Conservation (phyloP, 2,329 filamentous ascomycete species). For the Fusarium transvaalense region DNA sequence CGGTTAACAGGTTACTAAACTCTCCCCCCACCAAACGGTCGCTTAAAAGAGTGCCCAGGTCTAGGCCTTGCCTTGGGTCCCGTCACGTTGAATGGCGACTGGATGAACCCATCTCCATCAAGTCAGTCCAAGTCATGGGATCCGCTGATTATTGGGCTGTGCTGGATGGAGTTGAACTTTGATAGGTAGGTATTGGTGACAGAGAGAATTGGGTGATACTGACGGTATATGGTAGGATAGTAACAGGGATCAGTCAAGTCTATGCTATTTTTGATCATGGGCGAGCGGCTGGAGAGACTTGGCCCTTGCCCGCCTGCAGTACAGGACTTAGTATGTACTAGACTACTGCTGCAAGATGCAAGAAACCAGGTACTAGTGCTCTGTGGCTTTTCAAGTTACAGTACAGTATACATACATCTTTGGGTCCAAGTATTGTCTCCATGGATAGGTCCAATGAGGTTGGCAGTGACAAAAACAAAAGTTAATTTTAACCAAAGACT, state of each 20-base stretch:
- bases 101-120: background rate
- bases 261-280: slow-evolving; percentile 38
- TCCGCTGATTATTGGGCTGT: slow-evolving; percentile 20
- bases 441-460: no score
- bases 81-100: background rate
- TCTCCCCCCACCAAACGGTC: background rate
- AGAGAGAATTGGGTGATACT: slow-evolving; percentile 25
- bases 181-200: slow-evolving; percentile 11
- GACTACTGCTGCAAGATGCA: slow-evolving; percentile 4
- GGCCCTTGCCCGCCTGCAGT: background rate
- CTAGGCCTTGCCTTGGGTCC: background rate
- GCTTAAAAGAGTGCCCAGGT: background rate
- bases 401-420: no score
- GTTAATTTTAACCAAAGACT: background rate
- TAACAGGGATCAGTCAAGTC: slow-evolving; percentile 11
- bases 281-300: slow-evolving; percentile 3
- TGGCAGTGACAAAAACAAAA: background rate
- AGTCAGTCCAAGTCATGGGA: slow-evolving; percentile 6
- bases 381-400: background rate
- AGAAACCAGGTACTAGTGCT: slow-evolving; percentile 9
- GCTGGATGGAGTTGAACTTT: slow-evolving; percentile 3
- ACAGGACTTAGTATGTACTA: no score
- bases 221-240: slow-evolving; percentile 1
- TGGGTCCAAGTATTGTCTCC: no score
- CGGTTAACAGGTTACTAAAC: background rate